Base-by-base conservation (phyloP, 768 basidiomycete species). In the Auricularia auricula-judae region DNA sequence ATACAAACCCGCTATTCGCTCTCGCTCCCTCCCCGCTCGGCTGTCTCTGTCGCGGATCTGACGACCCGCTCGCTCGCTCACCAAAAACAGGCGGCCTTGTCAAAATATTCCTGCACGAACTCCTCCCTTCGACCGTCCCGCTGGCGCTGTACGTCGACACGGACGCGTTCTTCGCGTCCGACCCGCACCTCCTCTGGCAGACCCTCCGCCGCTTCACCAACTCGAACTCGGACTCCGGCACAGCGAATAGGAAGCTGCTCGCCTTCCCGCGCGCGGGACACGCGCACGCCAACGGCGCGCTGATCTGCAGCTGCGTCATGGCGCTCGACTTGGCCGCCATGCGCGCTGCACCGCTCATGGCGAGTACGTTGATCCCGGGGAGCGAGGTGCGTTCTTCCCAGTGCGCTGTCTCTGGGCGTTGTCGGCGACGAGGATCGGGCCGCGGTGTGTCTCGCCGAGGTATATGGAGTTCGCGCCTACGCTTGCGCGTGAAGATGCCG, bases 91-190 rank as follows among this genome's bases (percentile, higher is more conserved):
- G 78, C 62, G 81, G 81, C 1, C 75, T 82, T 51, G 80, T 82
- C 79, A 82, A 83, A 68, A 73, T 83, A 21, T 81, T 83, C 70
- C 74, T 82, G 54, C 81, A 82, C 66, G 81, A 83, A 69, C 76
- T 82, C 14, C 69, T 82, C 58, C 81, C 81, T 3, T 65, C 73
- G 4, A 69, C 71, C 35, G 76, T 82, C 59, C 73, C 74, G 64
- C 79, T 75, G 68, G 76, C 76, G n/a, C 81, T 82, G 64, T 83
- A 75, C 68, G 69, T 83, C 63, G 82, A 83, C 71, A 81, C 81
- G 7, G 82, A 83, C 68, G 80, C 82, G 1, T 72, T 82, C 64
- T 79, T 82, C 71, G 76, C 82, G 60, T 70, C 76, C 14, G 80
- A 83, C 66, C 79, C 82, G 2, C 71, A 73, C 10, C 73, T 80